phyloP scores from a whole-genome alignment of 306 rosid genomes.

The Clitoria ternatea region DNA sequence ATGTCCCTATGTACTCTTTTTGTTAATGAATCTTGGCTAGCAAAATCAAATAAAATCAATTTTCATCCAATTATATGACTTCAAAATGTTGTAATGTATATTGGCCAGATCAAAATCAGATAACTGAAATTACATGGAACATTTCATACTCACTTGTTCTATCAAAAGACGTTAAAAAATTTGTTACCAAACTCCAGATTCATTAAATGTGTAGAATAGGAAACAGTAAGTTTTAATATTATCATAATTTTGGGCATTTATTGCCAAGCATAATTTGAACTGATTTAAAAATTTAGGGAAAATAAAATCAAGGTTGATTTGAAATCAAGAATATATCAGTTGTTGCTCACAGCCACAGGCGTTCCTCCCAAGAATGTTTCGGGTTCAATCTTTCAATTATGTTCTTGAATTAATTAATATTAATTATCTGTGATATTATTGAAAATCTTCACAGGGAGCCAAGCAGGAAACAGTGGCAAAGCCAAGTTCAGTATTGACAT shows the following conservation, averaged over 20 bases:
- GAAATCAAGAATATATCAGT: background rate
- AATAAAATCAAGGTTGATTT: background rate
- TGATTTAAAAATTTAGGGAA: background rate
- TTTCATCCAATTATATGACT: background rate
- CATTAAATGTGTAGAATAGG: background rate
- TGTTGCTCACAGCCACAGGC: background rate
- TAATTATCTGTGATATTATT: background rate
- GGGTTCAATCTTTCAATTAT: background rate
- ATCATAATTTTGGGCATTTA: background rate
- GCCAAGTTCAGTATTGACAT: conserved; percentile 49
- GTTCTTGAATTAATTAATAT: background rate
- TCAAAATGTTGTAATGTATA: background rate
- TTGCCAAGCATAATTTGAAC: background rate
- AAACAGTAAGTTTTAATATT: background rate
- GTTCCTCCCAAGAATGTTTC: background rate
- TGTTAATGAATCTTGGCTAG: background rate
- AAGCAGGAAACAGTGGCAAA: conserved; percentile 45
- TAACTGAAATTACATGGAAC: background rate
- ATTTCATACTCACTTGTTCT: background rate
- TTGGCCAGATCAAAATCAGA: background rate
- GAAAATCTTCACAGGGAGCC: conserved; percentile 59
- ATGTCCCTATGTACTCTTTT: background rate
- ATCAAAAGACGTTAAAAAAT: background rate
- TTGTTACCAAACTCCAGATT: background rate
- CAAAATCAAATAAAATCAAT: background rate